phyloP scores from a whole-genome alignment of 2,329 filamentous ascomycete species.

The Trichoderma atroviride region DNA sequence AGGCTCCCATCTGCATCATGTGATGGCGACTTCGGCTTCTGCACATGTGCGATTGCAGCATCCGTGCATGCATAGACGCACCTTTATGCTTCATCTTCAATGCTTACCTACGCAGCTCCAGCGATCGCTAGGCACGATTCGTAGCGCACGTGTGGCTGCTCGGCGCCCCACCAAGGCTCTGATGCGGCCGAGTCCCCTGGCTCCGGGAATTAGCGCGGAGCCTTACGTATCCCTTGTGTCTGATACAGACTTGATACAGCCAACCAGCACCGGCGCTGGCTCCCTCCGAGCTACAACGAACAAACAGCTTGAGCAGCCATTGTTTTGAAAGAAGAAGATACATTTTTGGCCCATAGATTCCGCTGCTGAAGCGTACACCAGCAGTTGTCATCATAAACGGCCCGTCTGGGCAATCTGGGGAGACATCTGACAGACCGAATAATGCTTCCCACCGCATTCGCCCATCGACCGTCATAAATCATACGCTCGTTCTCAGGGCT shows the following conservation, averaged over 20 bases:
- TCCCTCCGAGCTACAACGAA: background rate
- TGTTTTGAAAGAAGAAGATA: background rate
- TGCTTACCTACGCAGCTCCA: background rate
- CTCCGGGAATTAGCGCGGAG: slow-evolving; percentile 11
- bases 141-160: slow-evolving; percentile 22
- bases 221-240: slow-evolving; percentile 26
- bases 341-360: background rate
- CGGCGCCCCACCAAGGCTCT: slow-evolving; percentile 20
- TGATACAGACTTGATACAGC: slow-evolving; percentile 9
- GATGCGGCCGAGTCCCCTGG: slow-evolving; percentile 18
- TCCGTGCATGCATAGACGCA: background rate
- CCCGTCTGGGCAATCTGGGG: background rate
- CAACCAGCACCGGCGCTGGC: background rate
- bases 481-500: background rate
- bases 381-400: background rate
- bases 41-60: background rate
- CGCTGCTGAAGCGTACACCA: background rate
- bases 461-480: slow-evolving; percentile 10
- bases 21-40: background rate
- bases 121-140: background rate
- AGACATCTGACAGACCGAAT: background rate
- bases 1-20: background rate
- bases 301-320: background rate
- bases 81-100: background rate
- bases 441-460: slow-evolving; percentile 16